A percentile compares a stretch with the other conserved stretches of the same genome.
Evolutionary conservation across 306 rosid genomes (phyloP).

Genomic region (Luffa acutangula): DNA sequence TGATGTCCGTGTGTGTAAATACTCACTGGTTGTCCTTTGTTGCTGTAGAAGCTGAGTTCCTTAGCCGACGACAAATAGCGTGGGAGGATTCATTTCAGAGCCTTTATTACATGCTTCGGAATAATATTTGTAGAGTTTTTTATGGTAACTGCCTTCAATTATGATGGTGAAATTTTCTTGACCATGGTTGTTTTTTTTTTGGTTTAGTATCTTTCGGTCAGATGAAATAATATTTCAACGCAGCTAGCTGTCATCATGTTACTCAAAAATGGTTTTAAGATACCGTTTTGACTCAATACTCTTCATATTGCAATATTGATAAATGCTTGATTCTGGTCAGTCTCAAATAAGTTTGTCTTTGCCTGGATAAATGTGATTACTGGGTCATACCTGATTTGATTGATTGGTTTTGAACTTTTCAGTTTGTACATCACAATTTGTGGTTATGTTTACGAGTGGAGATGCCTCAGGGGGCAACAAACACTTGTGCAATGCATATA

Average conservation of each 20-base stretch:
- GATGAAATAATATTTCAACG: neutral
- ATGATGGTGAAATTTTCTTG: neutral
- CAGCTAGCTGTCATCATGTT: neutral
- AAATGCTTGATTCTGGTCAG: neutral
- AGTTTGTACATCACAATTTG: constrained; percentile 84
- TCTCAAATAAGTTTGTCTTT: neutral
- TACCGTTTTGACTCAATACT: neutral
- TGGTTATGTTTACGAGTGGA: constrained; percentile 72
- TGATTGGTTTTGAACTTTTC: constrained; percentile 2
- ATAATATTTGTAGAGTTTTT: constrained; percentile 63
- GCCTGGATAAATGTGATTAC: neutral
- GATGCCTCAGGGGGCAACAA: constrained; percentile 38
- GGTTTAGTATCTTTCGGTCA: neutral
- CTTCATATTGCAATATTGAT: neutral
- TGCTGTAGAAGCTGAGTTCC: constrained; percentile 66
- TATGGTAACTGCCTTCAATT: constrained; percentile 49
- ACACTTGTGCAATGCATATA: constrained; percentile 45
- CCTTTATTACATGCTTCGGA: constrained; percentile 82
- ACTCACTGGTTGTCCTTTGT: neutral
- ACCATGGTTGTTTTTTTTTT: neutral
- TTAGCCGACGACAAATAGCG: constrained; percentile 49
- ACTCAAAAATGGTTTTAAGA: neutral
- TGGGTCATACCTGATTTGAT: constrained; percentile 3
- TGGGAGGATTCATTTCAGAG: constrained; percentile 92
- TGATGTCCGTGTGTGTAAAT: neutral